These are phyloP conservation scores for Neurospora sp. DNA, from an alignment of 495 filamentous ascomycete species.

Conservation along the genomic window DNA sequence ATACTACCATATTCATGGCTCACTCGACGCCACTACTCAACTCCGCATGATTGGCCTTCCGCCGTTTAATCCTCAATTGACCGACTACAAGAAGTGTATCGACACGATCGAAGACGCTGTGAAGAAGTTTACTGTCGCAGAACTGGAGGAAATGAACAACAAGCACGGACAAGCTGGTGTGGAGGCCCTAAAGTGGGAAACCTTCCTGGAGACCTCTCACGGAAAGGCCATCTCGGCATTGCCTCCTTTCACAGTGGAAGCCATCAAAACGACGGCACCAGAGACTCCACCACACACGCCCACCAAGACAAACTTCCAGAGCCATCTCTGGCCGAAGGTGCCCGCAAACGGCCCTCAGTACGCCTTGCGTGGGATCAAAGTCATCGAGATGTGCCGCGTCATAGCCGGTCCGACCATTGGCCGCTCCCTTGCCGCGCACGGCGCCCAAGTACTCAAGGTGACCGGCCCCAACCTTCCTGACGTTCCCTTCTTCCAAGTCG, in stretches of 20 bases:
- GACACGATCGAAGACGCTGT: conserved; percentile 57
- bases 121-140: conserved; percentile 47
- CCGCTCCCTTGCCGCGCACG: conserved; percentile 56
- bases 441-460: conserved; percentile 60
- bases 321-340: not conserved
- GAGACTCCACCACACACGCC: conserved; percentile 45
- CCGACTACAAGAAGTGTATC: conserved; percentile 56
- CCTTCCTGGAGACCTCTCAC: conserved; percentile 52
- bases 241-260: conserved; percentile 15
- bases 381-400: conserved; percentile 60
- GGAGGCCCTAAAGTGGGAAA: conserved; percentile 52
- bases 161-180: conserved; percentile 56
- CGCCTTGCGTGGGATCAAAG: conserved; percentile 44
- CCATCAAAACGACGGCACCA: conserved; percentile 16
- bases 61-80: conserved; percentile 49
- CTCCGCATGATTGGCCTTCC: conserved; percentile 64
- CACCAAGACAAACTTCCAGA: conserved; percentile 15
- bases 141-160: conserved; percentile 57
- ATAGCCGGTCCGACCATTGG: conserved; percentile 55
- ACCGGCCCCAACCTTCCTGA: conserved; percentile 58
- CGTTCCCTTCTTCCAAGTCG: conserved; percentile 73
- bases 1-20: conserved; percentile 74
- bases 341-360: conserved; percentile 27
- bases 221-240: conserved; percentile 27
- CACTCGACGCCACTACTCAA: conserved; percentile 57